These are phyloP conservation scores for Picea sitchensis DNA, from an alignment of 75 land plant species.

Conservation along the genomic window DNA sequence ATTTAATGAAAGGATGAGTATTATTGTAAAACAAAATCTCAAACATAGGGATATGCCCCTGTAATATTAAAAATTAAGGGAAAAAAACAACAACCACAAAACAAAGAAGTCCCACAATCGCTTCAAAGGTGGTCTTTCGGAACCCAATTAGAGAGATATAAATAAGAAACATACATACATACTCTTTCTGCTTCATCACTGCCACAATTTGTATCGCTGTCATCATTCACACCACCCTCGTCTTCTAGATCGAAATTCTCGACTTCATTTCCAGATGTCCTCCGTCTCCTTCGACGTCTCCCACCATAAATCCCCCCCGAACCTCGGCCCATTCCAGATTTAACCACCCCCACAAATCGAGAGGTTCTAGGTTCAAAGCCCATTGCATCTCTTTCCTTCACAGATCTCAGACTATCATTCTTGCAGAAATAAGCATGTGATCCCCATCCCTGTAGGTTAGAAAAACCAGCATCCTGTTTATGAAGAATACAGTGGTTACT, in stretches of 20 bases:
- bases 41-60: too few species aligned
- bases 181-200: neutral
- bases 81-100: neutral
- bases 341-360: neutral
- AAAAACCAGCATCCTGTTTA: too few species aligned
- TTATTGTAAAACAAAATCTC: too few species aligned
- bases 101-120: neutral
- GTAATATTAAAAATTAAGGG: too few species aligned
- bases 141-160: neutral
- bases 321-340: slow-evolving; percentile 7
- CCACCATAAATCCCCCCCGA: slow-evolving; percentile 8
- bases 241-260: neutral
- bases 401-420: too few species aligned
- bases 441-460: too few species aligned
- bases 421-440: too few species aligned
- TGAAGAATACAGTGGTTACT: too few species aligned
- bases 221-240: neutral
- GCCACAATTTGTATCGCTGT: neutral
- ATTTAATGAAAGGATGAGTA: too few species aligned
- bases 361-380: too few species aligned
- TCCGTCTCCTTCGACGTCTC: neutral
- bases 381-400: too few species aligned
- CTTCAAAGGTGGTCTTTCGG: neutral
- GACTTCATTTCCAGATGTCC: neutral
- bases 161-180: neutral